Evolutionary conservation across 148 eudicot genomes (phyloP), one percentile per base, ranked within the genome.

Genomic region (Rhododendron henanense): DNA sequence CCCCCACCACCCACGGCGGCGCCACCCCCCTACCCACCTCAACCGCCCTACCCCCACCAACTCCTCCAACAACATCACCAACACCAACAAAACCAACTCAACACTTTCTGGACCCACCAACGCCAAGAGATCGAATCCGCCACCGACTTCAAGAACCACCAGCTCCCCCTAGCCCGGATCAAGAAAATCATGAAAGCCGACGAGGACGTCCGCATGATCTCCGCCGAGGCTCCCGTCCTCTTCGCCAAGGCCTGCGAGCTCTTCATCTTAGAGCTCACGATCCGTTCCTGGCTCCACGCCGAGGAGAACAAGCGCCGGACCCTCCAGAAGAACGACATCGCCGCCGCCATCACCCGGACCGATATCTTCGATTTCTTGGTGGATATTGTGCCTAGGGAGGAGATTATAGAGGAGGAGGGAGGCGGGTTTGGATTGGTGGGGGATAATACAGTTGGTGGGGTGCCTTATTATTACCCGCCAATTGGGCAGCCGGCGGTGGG

Each of bases 111-210:
- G 98, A 90, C 87, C 19, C 92, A 90, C 88, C 98, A 94, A 78
- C 92, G 97, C 23, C 94, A 93, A 77, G 98, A 95, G 44, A 95
- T 95, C 91, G 95, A 95, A 23, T 89, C 87, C 1, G 96, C 83
- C 0, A 91, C 90, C 88, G 98, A 95, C 82, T 95, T 95, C 90
- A 95, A 94, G 82, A 95, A 95, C 93, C 98, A 95, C 88, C 95
- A 92, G 81, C 97, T 95, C 7, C 98, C 98, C 0, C 33, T 95
- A 0, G 98, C 98, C 0, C 91, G 98, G 0, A 95, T 95, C 88
- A 95, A 95, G 90, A 95, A 95, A 85, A 95, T 95, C 89, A 95
- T 95, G 98, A 95, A 95, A 21, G 98, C 98, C 23, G 98, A 95
- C 69, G 98, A 95, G 67, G 98, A 95, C 61, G 98, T 95, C 0